Conservation (phyloP, 305 asterid species). For the Rubia peregrina region DNA sequence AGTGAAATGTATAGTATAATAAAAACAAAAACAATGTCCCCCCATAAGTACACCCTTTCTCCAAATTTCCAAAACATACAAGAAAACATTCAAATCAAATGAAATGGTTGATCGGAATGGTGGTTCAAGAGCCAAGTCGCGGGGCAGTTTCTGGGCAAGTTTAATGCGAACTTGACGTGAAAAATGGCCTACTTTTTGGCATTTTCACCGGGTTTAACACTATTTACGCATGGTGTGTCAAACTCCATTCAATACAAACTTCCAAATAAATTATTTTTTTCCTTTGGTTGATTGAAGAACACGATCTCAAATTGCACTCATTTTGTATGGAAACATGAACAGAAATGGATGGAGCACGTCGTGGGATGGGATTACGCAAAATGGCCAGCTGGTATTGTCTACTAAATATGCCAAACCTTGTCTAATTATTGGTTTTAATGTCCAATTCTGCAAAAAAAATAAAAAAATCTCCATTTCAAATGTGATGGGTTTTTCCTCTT, state of each 20-base stretch:
- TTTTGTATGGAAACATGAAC: neutral
- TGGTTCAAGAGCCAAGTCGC: neutral
- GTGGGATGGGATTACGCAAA: constrained; percentile 1
- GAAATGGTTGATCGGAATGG: neutral
- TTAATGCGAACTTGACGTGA: neutral
- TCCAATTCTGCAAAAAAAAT: neutral
- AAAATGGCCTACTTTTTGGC: neutral
- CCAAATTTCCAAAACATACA: too few species aligned
- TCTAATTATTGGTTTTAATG: neutral
- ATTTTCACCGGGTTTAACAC: neutral
- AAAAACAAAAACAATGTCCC: too few species aligned
- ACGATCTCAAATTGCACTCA: neutral
- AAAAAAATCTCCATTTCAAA: neutral
- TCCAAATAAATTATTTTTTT: neutral
- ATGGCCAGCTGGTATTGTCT: constrained; percentile 7
- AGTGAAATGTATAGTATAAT: too few species aligned
- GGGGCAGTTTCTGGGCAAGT: neutral
- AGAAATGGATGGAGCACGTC: neutral
- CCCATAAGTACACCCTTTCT: too few species aligned
- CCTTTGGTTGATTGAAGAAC: constrained; percentile 3
- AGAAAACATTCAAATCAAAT: neutral
- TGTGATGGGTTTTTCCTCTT: neutral
- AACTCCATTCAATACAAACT: too few species aligned
- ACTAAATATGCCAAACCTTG: neutral
- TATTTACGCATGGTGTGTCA: too few species aligned